Evolutionary conservation across 1,284 basidiomycete species (phyloP).

Genomic region (Laetiporus sulphureus): DNA sequence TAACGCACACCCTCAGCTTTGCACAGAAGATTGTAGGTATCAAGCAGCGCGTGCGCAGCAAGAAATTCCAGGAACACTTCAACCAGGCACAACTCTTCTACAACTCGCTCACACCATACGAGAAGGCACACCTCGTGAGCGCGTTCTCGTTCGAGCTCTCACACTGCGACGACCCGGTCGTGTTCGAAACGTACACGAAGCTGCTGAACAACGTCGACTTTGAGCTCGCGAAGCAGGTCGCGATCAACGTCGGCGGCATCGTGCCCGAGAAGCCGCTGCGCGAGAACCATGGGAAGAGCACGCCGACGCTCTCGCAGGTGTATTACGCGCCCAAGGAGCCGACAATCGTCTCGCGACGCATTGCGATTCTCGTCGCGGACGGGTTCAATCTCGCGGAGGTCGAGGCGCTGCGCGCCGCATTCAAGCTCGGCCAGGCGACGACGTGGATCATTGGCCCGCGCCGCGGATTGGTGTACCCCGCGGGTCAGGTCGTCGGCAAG

Average conservation of each 20-base stretch:
- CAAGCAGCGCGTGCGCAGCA: constrained; percentile 60
- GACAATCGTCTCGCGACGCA: constrained; percentile 59
- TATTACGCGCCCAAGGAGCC: constrained; percentile 54
- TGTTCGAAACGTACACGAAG: constrained; percentile 61
- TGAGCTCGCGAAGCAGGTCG: constrained; percentile 61
- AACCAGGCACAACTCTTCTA: constrained; percentile 72
- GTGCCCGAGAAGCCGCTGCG: constrained; percentile 41
- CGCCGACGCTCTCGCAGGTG: constrained; percentile 51
- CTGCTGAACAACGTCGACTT: constrained; percentile 65
- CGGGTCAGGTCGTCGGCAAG: constrained; percentile 27
- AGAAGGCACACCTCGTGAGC: constrained; percentile 59
- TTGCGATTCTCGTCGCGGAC: constrained; percentile 70
- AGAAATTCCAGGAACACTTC: constrained; percentile 71
- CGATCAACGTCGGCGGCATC: constrained; percentile 54
- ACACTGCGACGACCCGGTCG: constrained; percentile 68
- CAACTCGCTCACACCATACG: constrained; percentile 64
- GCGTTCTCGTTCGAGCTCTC: constrained; percentile 76
- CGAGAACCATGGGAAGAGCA: constrained; percentile 51
- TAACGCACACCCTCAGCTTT: constrained; percentile 27
- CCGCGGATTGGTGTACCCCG: constrained; percentile 50
- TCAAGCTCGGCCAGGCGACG: constrained; percentile 48
- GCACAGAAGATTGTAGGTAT: constrained; percentile 49
- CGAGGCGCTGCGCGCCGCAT: constrained; percentile 44
- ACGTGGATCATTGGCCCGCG: constrained; percentile 65
- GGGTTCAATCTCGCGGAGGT: constrained; percentile 63